Base-by-base conservation (phyloP, 225 moss, liverwort and hornwort species). In the Sphagnum contortum region DNA sequence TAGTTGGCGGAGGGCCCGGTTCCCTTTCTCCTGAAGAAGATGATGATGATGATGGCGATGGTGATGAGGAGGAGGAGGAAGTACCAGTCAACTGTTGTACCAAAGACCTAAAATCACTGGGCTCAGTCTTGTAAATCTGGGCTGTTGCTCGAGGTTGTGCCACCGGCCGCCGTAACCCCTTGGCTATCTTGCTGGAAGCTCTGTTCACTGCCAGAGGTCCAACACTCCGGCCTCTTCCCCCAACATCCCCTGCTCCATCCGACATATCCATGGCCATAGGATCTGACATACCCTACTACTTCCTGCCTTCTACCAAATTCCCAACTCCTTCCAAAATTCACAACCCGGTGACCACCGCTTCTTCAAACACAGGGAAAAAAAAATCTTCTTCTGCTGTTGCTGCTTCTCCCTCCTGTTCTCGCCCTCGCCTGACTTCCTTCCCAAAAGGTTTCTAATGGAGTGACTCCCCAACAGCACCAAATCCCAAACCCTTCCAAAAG, bases 31-130 rank as follows among this genome's bases (percentile, higher is more conserved):
- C 29, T 29, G 29, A 29, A 29, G 29, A 29, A 29, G 29, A 29
- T 29, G 29, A 29, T 29, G 29, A 29, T 29, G 29, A 29, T 29
- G 29, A 29, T 29, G 29, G 29, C 1, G 29, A 29, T 29, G 29
- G 29, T 29, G 29, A 77, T 76, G 29, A 76, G 64, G 6, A 84
- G 75, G 29, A 29, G 29, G 29, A 29, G 14, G 89, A 81, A 2
- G 94, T 91, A 5, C 94, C 94, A 0, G 94, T 94, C 48, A 94
- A 77, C 74, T 94, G 83, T 74, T 94, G 94, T 74, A 94, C 94
- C 6, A 94, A 67, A 44, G 80, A 83, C 5, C 94, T 91, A 55
- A 94, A 94, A 74, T 91, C 76, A 46, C 89, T 83, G 2, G 94
- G 87, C 57, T 94, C 91, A 13, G 87, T 91, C 81, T 91, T 94